A percentile compares a stretch with the other conserved stretches of the same genome.
phyloP scores from a whole-genome alignment of 371 early-diverging fungal species.

The Mortierella sp. region DNA sequence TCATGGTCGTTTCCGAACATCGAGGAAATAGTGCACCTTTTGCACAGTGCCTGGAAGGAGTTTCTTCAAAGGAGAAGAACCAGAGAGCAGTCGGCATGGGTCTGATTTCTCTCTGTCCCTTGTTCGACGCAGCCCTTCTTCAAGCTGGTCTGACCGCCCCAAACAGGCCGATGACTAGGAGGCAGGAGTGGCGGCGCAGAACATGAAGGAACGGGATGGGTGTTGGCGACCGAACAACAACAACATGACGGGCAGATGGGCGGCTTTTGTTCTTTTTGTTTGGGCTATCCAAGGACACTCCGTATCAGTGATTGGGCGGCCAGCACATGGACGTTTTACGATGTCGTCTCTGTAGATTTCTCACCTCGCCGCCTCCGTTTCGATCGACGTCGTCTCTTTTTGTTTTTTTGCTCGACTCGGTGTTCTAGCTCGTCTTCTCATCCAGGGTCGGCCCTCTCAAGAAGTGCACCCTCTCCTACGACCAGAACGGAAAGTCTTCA shows the following conservation, averaged over 20 bases:
- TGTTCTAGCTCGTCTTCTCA: constrained; percentile 54
- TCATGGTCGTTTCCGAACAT: background rate
- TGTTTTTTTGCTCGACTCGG: background rate
- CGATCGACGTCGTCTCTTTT: constrained; percentile 4
- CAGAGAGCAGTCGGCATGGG: no score
- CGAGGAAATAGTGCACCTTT: background rate
- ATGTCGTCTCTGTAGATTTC: constrained; percentile 2
- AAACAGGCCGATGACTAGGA: no score
- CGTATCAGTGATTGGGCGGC: background rate
- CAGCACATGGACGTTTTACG: background rate
- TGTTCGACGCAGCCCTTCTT: background rate
- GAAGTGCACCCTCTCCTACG: constrained; percentile 73
- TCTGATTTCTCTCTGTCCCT: no score
- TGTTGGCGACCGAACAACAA: background rate
- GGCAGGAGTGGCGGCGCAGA: no score
- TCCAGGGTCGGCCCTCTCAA: constrained; percentile 71
- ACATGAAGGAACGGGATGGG: background rate
- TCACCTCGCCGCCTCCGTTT: constrained; percentile 14
- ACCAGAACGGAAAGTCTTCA: constrained; percentile 72
- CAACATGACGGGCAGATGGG: background rate
- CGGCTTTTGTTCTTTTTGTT: background rate
- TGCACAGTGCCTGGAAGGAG: background rate
- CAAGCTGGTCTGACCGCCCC: no score
- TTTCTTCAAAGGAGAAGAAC: background rate
- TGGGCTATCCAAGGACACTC: no score